Base-by-base conservation (phyloP, 768 basidiomycete genomes). In the Nidularia sp. region DNA sequence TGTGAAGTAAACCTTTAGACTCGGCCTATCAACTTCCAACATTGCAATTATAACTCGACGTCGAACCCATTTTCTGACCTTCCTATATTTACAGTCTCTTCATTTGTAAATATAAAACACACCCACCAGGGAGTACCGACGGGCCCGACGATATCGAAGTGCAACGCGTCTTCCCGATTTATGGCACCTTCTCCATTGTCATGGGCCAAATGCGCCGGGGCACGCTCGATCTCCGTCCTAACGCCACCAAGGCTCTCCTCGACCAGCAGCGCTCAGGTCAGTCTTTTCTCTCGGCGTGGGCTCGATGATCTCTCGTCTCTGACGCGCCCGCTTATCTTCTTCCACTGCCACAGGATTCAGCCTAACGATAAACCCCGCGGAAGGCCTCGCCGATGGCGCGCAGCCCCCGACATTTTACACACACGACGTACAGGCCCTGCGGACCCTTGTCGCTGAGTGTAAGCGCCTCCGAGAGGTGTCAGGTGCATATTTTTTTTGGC, bases 141-240 rank as follows among this genome's bases (percentile, higher is more conserved):
- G 9, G 22, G 15, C 48, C 60, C 31, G 66, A 69, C 15, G 70
- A 69, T 25, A 67, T 79, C 35, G 66, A 75, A 15, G 67, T 83
- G 6, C 70, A 81, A 52, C 74, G 72, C 47, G 70, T 78, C 2
- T 75, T 80, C n/a, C 84, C 85, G 2, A 78, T 90, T 33, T 74
- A 78, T 49, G 75, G 73, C 7, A 66, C 71, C 34, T 81, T 87
- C 58, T 67, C 73, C 4, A 72, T 88, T 36, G 63, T 70, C 6
- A 80, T 87, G 66, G 76, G 83, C 1, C 86, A 88, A 60, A 70
- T 76, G 39, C 71, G 68, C 31, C 69, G 70, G 9, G 59, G 57
- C 39, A 73, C 74, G 0, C 52, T 72, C 13, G 72, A 79, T 49
- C 57, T 72, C 6, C 60, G 60, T 36, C 49, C 60, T 18, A 36